Conservation (phyloP, 768 basidiomycete genomes). For the Xerocomus spinulosus region DNA sequence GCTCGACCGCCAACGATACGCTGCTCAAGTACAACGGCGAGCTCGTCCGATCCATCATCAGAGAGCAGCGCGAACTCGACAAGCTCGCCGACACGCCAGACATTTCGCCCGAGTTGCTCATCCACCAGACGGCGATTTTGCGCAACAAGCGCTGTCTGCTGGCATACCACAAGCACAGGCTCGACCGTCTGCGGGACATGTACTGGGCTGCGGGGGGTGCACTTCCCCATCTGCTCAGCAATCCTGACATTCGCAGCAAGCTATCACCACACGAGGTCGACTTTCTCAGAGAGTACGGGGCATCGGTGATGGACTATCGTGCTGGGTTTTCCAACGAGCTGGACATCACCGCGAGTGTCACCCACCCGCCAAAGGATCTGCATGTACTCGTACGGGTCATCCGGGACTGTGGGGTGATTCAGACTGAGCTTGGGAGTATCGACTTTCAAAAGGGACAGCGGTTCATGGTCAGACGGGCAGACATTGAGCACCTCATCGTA, state of each 20-base stretch:
- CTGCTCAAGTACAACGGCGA: conserved; percentile 90
- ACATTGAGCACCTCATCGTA: conserved; percentile 91
- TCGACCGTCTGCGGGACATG: conserved; percentile 78
- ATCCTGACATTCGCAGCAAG: conserved; percentile 63
- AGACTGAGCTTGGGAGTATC: conserved; percentile 87
- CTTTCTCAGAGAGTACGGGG: conserved; percentile 77
- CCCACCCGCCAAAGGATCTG: conserved; percentile 81
- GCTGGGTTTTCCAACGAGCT: conserved; percentile 80
- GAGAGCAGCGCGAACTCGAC: conserved; percentile 90
- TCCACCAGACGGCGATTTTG: conserved; percentile 84
- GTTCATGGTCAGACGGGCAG: conserved; percentile 81
- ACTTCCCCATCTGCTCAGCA: conserved; percentile 72
- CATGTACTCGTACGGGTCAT: conserved; percentile 85
- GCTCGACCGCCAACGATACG: conserved; percentile 78
- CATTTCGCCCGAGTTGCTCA: conserved; percentile 53
- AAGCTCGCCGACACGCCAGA: conserved; percentile 47
- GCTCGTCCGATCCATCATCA: conserved; percentile 78
- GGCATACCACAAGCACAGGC: conserved; percentile 85
- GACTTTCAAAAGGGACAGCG: conserved; percentile 88
- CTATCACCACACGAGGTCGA: conserved; percentile 80
- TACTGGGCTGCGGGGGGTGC: conserved; percentile 91
- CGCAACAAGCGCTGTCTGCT: conserved; percentile 96
- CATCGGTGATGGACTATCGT: conserved; percentile 78
- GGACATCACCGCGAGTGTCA: conserved; percentile 81
- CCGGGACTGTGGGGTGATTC: conserved; percentile 85